phyloP scores from a whole-genome alignment of 2,329 filamentous ascomycete species.

The Colletotrichum scovillei region DNA sequence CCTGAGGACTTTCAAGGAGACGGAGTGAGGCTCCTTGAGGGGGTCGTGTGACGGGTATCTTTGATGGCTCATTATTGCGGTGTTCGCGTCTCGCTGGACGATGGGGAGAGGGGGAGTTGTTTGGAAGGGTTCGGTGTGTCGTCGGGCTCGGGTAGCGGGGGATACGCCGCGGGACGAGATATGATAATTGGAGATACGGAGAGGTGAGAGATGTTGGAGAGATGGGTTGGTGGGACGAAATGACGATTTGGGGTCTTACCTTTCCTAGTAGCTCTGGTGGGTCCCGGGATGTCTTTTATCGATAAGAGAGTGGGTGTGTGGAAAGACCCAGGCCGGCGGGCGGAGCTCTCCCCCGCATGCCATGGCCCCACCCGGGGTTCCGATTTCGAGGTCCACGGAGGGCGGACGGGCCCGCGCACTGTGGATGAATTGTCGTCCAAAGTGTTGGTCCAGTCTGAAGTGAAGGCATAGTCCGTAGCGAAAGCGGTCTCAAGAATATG shows the following conservation, averaged over 20 bases:
- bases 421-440: not conserved
- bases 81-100: not conserved
- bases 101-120: not conserved
- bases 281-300: not conserved
- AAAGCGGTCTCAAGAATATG: too few relatives aligned
- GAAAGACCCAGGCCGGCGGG: not conserved
- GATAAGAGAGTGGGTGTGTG: not conserved
- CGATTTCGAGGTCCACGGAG: not conserved
- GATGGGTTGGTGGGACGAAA: constrained; percentile 2
- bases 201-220: not conserved
- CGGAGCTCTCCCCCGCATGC: constrained; percentile 9
- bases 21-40: constrained; percentile 80
- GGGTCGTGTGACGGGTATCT: constrained; percentile 67
- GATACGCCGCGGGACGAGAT: not conserved
- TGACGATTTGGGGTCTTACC: constrained; percentile 3
- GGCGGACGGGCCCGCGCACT: not conserved
- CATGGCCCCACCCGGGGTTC: not conserved
- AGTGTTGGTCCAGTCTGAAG: not conserved
- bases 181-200: not conserved
- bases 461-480: too few relatives aligned
- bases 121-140: not conserved
- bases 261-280: constrained; percentile 15
- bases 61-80: constrained; percentile 65
- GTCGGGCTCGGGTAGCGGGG: not conserved
- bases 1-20: constrained; percentile 82